phyloP scores from a whole-genome alignment of 495 filamentous ascomycete genomes.

The Trichoderma asperelloides region DNA sequence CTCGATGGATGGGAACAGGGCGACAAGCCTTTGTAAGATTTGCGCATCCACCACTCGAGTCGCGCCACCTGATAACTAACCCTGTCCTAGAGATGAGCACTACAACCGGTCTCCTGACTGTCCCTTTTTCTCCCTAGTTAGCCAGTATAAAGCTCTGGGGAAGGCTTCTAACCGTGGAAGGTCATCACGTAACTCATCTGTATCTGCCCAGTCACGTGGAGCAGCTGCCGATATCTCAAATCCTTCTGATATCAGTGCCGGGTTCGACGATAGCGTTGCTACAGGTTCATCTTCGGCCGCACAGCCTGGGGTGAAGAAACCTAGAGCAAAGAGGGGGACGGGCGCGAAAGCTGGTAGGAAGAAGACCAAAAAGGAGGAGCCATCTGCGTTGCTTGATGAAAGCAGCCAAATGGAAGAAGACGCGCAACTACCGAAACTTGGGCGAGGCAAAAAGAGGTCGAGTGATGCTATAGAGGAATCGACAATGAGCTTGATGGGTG shows the following conservation, averaged over 20 bases:
- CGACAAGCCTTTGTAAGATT: slow-evolving; percentile 71
- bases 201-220: slow-evolving; percentile 59
- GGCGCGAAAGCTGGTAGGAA: slow-evolving; percentile 39
- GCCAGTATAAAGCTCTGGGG: slow-evolving; percentile 19
- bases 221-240: slow-evolving; percentile 35
- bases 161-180: background rate
- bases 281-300: slow-evolving; percentile 49
- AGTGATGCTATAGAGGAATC: slow-evolving; percentile 52
- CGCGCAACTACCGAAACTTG: background rate
- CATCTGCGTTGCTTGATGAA: slow-evolving; percentile 39
- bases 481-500: slow-evolving; percentile 29
- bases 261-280: slow-evolving; percentile 62
- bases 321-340: slow-evolving; percentile 43
- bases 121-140: slow-evolving; percentile 61
- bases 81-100: slow-evolving; percentile 66
- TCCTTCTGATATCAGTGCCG: slow-evolving; percentile 35
- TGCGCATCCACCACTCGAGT: slow-evolving; percentile 15
- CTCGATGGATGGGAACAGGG: slow-evolving; percentile 88
- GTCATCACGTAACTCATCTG: slow-evolving; percentile 58
- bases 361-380: slow-evolving; percentile 52
- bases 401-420: slow-evolving; percentile 17
- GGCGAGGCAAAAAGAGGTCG: slow-evolving; percentile 53
- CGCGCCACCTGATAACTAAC: slow-evolving; percentile 17
- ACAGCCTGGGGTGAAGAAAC: slow-evolving; percentile 41
- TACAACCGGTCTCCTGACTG: slow-evolving; percentile 68